These are phyloP conservation scores for Penicillium sp. DNA, from an alignment of 2,329 filamentous ascomycete genomes.

Conservation along the genomic window DNA sequence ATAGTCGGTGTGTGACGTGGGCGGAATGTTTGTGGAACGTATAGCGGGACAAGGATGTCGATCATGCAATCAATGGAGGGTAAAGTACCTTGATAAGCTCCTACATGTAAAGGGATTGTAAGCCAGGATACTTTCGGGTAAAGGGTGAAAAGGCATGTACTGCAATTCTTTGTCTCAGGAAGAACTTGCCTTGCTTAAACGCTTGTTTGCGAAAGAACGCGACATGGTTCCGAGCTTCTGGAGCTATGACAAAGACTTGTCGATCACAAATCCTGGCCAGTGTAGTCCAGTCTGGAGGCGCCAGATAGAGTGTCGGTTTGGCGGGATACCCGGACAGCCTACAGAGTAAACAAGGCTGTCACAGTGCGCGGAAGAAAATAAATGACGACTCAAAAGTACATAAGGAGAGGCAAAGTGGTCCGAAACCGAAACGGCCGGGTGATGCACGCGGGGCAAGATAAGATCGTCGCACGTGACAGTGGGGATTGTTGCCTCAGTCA, in stretches of 20 bases:
- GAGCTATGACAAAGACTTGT: neutral
- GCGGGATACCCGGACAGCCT: no score
- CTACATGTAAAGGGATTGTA: neutral
- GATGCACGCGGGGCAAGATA: conserved; percentile 12
- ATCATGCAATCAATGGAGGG: neutral
- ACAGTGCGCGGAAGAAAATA: no score
- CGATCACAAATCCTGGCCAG: neutral
- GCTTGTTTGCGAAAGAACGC: conserved; percentile 53
- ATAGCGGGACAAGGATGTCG: neutral
- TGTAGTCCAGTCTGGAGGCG: no score
- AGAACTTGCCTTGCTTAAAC: conserved; percentile 46
- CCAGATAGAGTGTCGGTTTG: neutral
- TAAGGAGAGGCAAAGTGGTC: neutral
- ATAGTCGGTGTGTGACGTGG: neutral
- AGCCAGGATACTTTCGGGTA: neutral
- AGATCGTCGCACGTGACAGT: conserved; percentile 12
- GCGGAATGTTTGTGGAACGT: neutral
- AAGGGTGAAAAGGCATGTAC: neutral
- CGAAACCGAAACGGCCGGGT: neutral
- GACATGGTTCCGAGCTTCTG: conserved; percentile 2
- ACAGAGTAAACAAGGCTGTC: no score
- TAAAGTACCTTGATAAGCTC: conserved; percentile 3
- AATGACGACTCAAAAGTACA: no score
- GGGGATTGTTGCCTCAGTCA: neutral
- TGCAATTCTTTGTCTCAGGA: neutral